Base-by-base conservation (phyloP, 352 stramenopile species). In the Phytophthora pseudosyringae region DNA sequence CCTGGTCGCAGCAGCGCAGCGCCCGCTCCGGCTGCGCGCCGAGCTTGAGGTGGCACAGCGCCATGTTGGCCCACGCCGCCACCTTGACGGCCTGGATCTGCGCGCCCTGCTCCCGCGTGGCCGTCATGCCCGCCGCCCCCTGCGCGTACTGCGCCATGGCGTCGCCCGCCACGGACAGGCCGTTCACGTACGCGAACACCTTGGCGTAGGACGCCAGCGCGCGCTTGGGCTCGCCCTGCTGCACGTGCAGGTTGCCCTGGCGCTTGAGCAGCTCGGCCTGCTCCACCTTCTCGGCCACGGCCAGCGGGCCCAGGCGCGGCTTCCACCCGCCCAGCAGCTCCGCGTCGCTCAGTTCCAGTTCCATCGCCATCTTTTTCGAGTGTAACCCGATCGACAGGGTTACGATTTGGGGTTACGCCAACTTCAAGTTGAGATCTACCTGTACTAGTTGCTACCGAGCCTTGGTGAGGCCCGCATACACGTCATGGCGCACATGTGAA, bases 161-260 rank as follows among this genome's bases (percentile, higher is more conserved):
- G 63, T 95, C 87, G 31, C 85, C 85, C 21, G 87, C 63, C 46
- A 87, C 75, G 10, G 83, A 92, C 29, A 95, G 41, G 0, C 87
- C 87, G 59, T 94, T 95, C 33, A 95, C 75, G 56, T 94, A 95
- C 33, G 86, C 80, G 62, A 94, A 94, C 35, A 95, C 81, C 50
- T 88, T 83, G 58, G 80, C 75, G 75, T 95, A 95, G 18, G 71
- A 70, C 13, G 45, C 35, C 50, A 93, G 54, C 15, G 87, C 87
- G 41, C 80, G 78, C 69, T 86, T 84, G 56, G 78, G 54, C n/a
- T 93, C 79, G 16, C 65, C 67, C 26, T 75, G 64, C 59, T 88
- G 81, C 46, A 93, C 87, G 51, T 71, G 59, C 21, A 91, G 29
- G 57, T 95, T 95, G 5, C 80, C 87, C 64, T 94, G 83, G n/a